These are phyloP conservation scores for Coemansia sp. DNA, from an alignment of 192 early-diverging fungal genomes.

Conservation along the genomic window DNA sequence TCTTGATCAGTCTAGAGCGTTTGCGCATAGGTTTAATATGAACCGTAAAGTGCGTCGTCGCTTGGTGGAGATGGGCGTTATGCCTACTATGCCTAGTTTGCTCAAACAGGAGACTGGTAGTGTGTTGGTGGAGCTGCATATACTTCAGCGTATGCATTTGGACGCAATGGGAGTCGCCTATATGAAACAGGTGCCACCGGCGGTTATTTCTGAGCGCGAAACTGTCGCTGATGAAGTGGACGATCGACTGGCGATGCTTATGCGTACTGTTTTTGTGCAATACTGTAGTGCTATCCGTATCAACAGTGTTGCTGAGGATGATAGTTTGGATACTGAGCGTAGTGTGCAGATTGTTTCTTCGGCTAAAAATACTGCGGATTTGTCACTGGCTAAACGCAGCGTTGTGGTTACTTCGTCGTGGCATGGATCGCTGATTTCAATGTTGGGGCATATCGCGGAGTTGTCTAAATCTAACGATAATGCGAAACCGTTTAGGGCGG, in stretches of 20 bases:
- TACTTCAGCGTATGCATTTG: conserved; percentile 75
- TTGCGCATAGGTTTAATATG: conserved; percentile 80
- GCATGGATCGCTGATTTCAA: conserved; percentile 18
- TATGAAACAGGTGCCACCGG: not conserved
- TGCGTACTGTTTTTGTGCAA: conserved; percentile 23
- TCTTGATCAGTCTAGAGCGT: conserved; percentile 72
- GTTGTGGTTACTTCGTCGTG: conserved; percentile 24
- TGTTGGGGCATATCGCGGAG: conserved; percentile 14
- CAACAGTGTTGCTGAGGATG: not conserved
- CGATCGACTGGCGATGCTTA: conserved; percentile 61
- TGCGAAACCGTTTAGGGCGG: conserved; percentile 8
- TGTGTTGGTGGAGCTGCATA: conserved; percentile 64
- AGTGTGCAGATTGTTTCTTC: conserved; percentile 8
- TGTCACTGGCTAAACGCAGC: conserved; percentile 16
- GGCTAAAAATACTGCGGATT: not conserved
- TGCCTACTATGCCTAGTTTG: conserved; percentile 87
- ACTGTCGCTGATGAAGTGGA: conserved; percentile 60
- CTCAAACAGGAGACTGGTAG: conserved; percentile 86
- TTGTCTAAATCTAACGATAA: not conserved
- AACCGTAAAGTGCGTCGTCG: conserved; percentile 76
- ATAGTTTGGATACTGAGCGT: not conserved
- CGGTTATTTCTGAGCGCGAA: conserved; percentile 43
- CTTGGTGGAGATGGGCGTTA: conserved; percentile 78
- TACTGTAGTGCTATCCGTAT: conserved; percentile 14
- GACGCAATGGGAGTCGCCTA: conserved; percentile 30